These are phyloP conservation scores for Alternaria sp. DNA, from an alignment of 2,329 filamentous ascomycete species.

Conservation along the genomic window DNA sequence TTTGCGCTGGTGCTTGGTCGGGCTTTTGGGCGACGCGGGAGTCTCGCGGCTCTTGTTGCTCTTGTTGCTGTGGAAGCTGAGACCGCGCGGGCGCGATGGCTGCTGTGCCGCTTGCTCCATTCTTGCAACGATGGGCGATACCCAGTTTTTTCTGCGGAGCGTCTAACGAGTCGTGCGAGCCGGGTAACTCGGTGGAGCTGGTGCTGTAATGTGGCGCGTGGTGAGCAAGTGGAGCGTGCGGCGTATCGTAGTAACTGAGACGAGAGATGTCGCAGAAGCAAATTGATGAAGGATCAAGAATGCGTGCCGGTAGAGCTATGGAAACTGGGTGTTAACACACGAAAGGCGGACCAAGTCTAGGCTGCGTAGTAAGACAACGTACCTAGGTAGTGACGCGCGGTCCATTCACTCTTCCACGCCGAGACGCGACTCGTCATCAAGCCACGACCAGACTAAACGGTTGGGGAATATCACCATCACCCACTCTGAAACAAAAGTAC, in stretches of 20 bases:
- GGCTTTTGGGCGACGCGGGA: not conserved
- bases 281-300: not conserved
- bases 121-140: slow-evolving; percentile 27
- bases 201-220: not conserved
- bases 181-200: slow-evolving; percentile 24
- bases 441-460: not conserved
- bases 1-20: slow-evolving; percentile 41
- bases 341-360: not conserved
- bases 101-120: slow-evolving; percentile 30
- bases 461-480: not conserved
- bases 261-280: slow-evolving; percentile 3
- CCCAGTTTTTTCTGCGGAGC: slow-evolving; percentile 25
- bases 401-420: not conserved
- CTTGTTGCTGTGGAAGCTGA: slow-evolving; percentile 62
- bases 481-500: not conserved
- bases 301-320: not conserved
- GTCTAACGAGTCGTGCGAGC: slow-evolving; percentile 23
- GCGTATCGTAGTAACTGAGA: slow-evolving; percentile 1
- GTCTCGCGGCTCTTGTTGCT: slow-evolving; percentile 55
- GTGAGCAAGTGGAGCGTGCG: slow-evolving; percentile 7
- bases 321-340: not conserved
- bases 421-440: not conserved
- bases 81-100: slow-evolving; percentile 47
- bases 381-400: not conserved
- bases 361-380: not conserved